phyloP scores from a whole-genome alignment of 148 eudicot genomes.

The Camellia granthamiana region DNA sequence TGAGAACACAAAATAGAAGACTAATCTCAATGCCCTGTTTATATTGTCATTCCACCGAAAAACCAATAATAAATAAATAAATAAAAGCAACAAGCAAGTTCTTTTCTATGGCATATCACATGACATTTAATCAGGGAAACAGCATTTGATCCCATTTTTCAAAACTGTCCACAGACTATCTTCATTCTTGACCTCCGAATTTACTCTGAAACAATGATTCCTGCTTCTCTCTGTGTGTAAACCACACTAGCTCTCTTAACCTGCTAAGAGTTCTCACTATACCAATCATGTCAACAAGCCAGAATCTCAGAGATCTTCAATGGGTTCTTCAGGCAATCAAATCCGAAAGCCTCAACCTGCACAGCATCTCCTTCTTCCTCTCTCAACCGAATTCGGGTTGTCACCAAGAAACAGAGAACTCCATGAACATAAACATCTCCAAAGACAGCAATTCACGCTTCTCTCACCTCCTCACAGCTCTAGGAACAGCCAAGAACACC shows the following conservation, averaged over 20 bases:
- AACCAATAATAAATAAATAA: neutral
- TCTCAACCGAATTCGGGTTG: constrained; percentile 57
- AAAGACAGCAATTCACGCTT: constrained; percentile 38
- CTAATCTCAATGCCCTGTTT: constrained; percentile 1
- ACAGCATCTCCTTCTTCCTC: constrained; percentile 63
- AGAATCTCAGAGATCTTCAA: constrained; percentile 56
- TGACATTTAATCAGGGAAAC: constrained; percentile 6
- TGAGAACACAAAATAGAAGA: constrained; percentile 1
- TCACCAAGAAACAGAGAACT: constrained; percentile 53
- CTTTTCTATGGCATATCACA: neutral
- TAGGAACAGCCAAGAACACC: constrained; percentile 36
- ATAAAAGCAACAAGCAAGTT: neutral
- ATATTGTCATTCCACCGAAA: constrained; percentile 19
- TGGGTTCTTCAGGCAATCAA: constrained; percentile 51
- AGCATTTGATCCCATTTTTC: constrained; percentile 7
- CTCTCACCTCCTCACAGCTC: constrained; percentile 38
- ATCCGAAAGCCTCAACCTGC: constrained; percentile 42
- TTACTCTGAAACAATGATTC: neutral
- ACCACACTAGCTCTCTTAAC: neutral
- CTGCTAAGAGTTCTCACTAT: constrained; percentile 3
- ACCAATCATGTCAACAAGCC: constrained; percentile 45
- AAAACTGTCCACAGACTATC: neutral
- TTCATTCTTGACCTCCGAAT: neutral
- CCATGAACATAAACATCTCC: constrained; percentile 50
- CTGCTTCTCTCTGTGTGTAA: neutral